A percentile compares a stretch with the other conserved stretches of the same genome.
phyloP scores from a whole-genome alignment of 768 basidiomycete genomes.

The Trichaptum fuscoviolaceum region DNA sequence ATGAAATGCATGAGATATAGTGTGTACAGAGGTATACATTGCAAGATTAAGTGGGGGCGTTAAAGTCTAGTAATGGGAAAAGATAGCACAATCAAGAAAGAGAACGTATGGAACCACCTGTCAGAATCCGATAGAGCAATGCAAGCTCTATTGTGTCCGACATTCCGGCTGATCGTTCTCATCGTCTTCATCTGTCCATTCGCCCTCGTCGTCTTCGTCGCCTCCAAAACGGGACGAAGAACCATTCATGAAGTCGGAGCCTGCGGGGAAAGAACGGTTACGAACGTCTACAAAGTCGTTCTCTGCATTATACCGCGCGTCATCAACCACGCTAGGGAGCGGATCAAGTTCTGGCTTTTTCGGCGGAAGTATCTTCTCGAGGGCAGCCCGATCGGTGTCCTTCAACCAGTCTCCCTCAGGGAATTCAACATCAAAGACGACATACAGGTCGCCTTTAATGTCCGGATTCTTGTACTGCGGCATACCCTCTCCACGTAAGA shows the following conservation, averaged over 20 bases:
- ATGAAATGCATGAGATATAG: background rate
- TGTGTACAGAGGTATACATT: constrained; percentile 1
- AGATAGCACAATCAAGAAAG: background rate
- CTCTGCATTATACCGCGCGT: constrained; percentile 61
- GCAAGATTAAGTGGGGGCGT: background rate
- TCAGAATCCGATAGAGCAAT: background rate
- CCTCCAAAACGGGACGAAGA: constrained; percentile 69
- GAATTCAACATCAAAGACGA: constrained; percentile 87
- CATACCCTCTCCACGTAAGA: constrained; percentile 87
- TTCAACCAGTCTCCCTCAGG: constrained; percentile 74
- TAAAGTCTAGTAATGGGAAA: background rate
- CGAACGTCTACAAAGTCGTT: constrained; percentile 80
- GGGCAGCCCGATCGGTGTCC: constrained; percentile 51
- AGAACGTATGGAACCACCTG: background rate
- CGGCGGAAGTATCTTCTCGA: constrained; percentile 65
- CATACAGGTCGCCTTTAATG: constrained; percentile 73
- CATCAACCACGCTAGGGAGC: constrained; percentile 62
- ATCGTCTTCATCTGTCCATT: constrained; percentile 67
- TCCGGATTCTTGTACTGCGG: constrained; percentile 63
- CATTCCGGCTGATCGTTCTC: constrained; percentile 41
- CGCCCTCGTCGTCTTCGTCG: constrained; percentile 54
- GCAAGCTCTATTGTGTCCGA: background rate
- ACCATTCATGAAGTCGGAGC: constrained; percentile 71
- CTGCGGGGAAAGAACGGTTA: constrained; percentile 70
- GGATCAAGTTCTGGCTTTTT: constrained; percentile 74